phyloP scores from a whole-genome alignment of 2,329 filamentous ascomycete species.

The Cercospora canescens region DNA sequence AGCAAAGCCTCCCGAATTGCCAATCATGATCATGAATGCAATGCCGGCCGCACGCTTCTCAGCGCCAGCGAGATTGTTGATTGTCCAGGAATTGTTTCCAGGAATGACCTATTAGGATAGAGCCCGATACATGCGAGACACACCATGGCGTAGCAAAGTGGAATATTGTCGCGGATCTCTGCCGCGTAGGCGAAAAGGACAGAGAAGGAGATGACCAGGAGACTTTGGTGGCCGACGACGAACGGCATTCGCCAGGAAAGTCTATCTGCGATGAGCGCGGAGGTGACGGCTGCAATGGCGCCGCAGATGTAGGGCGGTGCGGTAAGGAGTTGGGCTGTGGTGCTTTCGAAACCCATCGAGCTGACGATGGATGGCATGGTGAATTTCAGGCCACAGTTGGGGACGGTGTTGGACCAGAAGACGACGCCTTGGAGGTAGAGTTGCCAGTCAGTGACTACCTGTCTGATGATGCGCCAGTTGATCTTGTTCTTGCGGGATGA shows the following conservation, averaged over 20 bases:
- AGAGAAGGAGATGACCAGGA: slow-evolving; percentile 32
- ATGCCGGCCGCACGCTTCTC: slow-evolving; percentile 42
- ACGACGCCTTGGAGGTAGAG: slow-evolving; percentile 28
- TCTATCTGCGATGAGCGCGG: slow-evolving; percentile 34
- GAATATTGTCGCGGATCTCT: slow-evolving; percentile 16
- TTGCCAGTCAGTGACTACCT: slow-evolving; percentile 28
- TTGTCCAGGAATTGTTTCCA: slow-evolving; percentile 32
- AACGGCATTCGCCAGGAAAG: slow-evolving; percentile 36
- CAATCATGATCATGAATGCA: slow-evolving; percentile 41
- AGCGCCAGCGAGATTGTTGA: slow-evolving; percentile 36
- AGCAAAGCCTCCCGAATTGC: slow-evolving; percentile 28
- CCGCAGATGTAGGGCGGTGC: slow-evolving; percentile 34
- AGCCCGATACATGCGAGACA: slow-evolving; percentile 33
- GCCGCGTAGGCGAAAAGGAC: slow-evolving; percentile 30
- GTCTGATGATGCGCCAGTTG: slow-evolving; percentile 34
- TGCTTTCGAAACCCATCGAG: slow-evolving; percentile 27
- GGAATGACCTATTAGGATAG: slow-evolving; percentile 36
- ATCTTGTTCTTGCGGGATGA: slow-evolving; percentile 45
- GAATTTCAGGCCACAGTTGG: slow-evolving; percentile 38
- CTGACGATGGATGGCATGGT: slow-evolving; percentile 52
- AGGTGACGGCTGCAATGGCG: slow-evolving; percentile 34
- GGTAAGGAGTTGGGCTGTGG: slow-evolving; percentile 29
- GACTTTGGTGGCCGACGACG: slow-evolving; percentile 28
- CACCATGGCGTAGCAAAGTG: slow-evolving; percentile 31
- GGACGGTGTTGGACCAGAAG: slow-evolving; percentile 29